Evolutionary conservation across 805 yeast species (phyloP).

Genomic region (Candida insectalens): DNA sequence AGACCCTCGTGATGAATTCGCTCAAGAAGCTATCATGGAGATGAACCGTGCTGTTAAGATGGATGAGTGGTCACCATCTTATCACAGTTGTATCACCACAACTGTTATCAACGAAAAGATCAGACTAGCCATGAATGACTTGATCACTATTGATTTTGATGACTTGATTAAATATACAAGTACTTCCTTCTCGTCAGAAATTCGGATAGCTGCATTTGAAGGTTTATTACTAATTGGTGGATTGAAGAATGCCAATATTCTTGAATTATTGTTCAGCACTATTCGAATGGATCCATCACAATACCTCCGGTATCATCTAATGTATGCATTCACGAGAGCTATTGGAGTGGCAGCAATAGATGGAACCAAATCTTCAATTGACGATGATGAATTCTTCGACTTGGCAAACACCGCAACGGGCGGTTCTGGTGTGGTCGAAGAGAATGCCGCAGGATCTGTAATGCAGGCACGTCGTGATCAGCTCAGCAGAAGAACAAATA

Average conservation of each 20-base stretch:
- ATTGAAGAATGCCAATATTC: conserved; percentile 48
- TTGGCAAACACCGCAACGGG: neutral
- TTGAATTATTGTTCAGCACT: conserved; percentile 52
- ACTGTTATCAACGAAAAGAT: conserved; percentile 53
- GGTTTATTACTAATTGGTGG: conserved; percentile 72
- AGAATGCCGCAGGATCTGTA: conserved; percentile 29
- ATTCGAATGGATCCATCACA: conserved; percentile 47
- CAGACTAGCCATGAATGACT: conserved; percentile 44
- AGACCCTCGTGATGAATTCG: conserved; percentile 27
- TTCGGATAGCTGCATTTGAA: conserved; percentile 59
- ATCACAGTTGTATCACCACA: conserved; percentile 43
- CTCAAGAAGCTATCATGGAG: conserved; percentile 48
- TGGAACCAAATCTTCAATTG: conserved; percentile 48
- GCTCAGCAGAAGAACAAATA: conserved; percentile 51
- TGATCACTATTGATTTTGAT: conserved; percentile 40
- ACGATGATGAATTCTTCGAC: conserved; percentile 50
- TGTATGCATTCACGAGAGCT: conserved; percentile 36
- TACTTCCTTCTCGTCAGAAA: conserved; percentile 34
- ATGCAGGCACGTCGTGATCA: conserved; percentile 51
- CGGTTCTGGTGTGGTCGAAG: conserved; percentile 59
- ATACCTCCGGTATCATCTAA: conserved; percentile 39
- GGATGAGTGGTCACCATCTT: conserved; percentile 82
- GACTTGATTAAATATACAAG: conserved; percentile 47
- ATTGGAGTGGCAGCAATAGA: conserved; percentile 60
- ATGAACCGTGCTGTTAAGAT: conserved; percentile 65